Base-by-base conservation (phyloP, 805 yeast genomes). In the Wickerhamomyces rabaulensis region DNA sequence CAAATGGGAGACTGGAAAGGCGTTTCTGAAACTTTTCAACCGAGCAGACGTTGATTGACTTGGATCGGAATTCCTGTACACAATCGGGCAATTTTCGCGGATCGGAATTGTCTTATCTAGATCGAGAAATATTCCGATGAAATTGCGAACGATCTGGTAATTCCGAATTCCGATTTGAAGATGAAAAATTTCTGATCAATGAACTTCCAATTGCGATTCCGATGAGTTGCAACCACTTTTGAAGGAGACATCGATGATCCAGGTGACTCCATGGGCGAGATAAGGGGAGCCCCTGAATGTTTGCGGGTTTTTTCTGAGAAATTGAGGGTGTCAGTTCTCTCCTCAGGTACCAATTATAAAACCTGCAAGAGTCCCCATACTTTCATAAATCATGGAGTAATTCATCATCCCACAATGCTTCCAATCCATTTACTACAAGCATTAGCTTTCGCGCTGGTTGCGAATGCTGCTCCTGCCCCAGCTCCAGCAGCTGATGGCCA, bases 401-500 rank as follows among this genome's bases (percentile, higher is more conserved):
- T n/a, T n/a, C n/a, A n/a, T 29, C 20, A 16, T 31, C 45, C 35
- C 37, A 19, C 39, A 23, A 58, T 58, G 62, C 46, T 58, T 21
- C 54, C 62, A 45, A 40, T 48, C 12, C 10, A 49, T 15, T 40
- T 54, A 26, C 42, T 57, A 9, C 44, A 49, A 41, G 15, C 53
- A 13, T 21, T 57, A 40, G 51, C 54, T 16, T 33, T 44, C 10
- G 42, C 44, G 29, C 35, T 55, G 22, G 21, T 45, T 35, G 48
- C 54, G 2, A 20, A 41, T 6, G 22, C 29, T n/a, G 46, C 45
- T 12, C n/a, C 58, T 20, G 55, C 53, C 33, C 62, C 63, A 22
- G 55, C 51, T 10, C 55, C 60, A 13, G 52, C 48, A 17, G 53
- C 59, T 40, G 47, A 51, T 4, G 48, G 53, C 21, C 58, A 58